Evolutionary conservation across 1,139 yeast genomes (phyloP).

Genomic region (Candida mesenterica): DNA sequence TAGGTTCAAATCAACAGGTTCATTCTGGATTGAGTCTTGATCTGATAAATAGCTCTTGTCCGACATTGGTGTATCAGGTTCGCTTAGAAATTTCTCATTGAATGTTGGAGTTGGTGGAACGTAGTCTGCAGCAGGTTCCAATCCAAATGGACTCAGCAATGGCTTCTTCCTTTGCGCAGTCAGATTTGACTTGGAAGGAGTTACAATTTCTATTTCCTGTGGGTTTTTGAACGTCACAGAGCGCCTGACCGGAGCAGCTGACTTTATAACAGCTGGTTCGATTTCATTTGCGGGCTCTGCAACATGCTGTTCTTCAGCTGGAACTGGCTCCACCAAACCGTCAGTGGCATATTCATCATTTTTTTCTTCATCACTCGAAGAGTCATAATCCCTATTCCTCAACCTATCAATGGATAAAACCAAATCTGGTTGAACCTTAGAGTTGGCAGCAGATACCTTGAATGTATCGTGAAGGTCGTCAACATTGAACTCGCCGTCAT

Average conservation of each 20-base stretch:
- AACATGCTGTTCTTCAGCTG: neutral
- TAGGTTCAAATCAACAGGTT: slow-evolving; percentile 31
- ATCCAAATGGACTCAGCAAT: slow-evolving; percentile 3
- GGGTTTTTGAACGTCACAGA: slow-evolving; percentile 3
- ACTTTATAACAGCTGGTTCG: neutral
- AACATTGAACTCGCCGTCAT: slow-evolving; percentile 9
- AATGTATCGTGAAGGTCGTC: slow-evolving; percentile 7
- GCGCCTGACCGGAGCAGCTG: slow-evolving; percentile 1
- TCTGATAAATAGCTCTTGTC: slow-evolving; percentile 38
- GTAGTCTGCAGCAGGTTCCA: slow-evolving; percentile 1
- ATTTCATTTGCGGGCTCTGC: no score
- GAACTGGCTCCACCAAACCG: neutral
- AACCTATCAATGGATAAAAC: slow-evolving; percentile 39
- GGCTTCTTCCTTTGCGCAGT: slow-evolving; percentile 1
- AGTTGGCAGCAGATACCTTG: neutral
- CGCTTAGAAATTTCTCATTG: slow-evolving; percentile 10
- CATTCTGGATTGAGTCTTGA: slow-evolving; percentile 38
- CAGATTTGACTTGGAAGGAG: neutral
- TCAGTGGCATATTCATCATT: neutral
- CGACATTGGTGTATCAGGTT: slow-evolving; percentile 29
- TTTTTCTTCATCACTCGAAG: slow-evolving; percentile 21
- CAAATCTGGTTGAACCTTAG: slow-evolving; percentile 15
- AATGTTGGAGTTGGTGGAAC: slow-evolving; percentile 34
- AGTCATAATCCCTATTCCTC: slow-evolving; percentile 17
- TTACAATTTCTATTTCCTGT: neutral